Percentiles rank a stretch among this genome's conserved stretches.
phyloP scores from a whole-genome alignment of 1,284 basidiomycete genomes.

The Apiotrichum brassicae region DNA sequence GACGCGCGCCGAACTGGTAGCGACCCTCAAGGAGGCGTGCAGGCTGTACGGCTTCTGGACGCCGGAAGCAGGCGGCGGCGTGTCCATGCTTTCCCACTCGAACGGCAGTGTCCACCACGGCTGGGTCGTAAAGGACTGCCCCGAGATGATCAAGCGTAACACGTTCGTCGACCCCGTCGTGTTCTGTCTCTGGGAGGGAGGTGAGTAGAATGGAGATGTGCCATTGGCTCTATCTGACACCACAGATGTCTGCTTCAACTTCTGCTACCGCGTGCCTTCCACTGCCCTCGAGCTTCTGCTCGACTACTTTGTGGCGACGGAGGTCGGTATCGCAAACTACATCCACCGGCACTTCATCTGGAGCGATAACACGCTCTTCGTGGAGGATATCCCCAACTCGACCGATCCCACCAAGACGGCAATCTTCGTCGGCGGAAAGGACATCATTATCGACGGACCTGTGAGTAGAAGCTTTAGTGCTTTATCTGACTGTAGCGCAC shows the following conservation, averaged over 20 bases:
- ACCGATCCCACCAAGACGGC: conserved; percentile 51
- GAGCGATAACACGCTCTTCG: conserved; percentile 81
- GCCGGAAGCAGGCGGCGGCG: conserved; percentile 48
- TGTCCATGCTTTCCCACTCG: conserved; percentile 78
- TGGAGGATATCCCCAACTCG: conserved; percentile 76
- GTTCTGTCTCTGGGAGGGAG: conserved; percentile 86
- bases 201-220: conserved; percentile 45
- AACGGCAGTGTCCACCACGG: conserved; percentile 52
- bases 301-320: conserved; percentile 76
- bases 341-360: conserved; percentile 63
- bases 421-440: conserved; percentile 72
- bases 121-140: conserved; percentile 64
- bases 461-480: conserved; percentile 45
- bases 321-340: conserved; percentile 77
- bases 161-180: conserved; percentile 76
- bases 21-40: conserved; percentile 58
- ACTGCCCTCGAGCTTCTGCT: conserved; percentile 71
- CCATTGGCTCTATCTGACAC: not conserved
- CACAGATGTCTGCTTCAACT: conserved; percentile 78
- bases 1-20: conserved; percentile 56
- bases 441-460: conserved; percentile 67
- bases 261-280: conserved; percentile 61
- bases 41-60: conserved; percentile 57
- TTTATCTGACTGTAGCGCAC: conserved; percentile 53
- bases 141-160: conserved; percentile 62